Percentiles rank a stretch among this genome's conserved stretches.
phyloP scores from a whole-genome alignment of 306 rosid genomes.

The Fragaria nilgerrensis region DNA sequence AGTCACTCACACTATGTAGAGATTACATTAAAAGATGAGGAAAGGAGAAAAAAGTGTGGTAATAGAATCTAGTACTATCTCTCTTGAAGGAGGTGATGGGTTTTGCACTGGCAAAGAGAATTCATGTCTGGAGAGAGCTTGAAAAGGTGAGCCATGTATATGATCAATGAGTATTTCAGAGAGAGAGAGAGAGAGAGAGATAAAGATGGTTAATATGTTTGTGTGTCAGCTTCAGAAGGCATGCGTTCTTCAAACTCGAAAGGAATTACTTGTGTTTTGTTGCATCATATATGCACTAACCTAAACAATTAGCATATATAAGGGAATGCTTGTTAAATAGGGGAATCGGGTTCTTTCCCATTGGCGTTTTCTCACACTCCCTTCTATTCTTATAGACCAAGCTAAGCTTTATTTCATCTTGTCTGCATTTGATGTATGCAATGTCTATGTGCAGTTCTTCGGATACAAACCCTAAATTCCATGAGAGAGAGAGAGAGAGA shows the following conservation, averaged over 20 bases:
- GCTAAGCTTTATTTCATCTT: constrained; percentile 24
- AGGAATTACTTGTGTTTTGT: constrained; percentile 31
- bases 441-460: background rate
- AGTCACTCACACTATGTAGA: background rate
- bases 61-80: constrained; percentile 71
- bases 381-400: constrained; percentile 27
- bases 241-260: constrained; percentile 57
- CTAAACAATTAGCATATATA: background rate
- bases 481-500: constrained; percentile 5
- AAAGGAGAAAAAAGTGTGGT: constrained; percentile 49
- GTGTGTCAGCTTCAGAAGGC: constrained; percentile 57
- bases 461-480: constrained; percentile 28
- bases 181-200: background rate
- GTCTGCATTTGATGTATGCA: constrained; percentile 4
- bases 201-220: constrained; percentile 7
- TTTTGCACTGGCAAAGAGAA: constrained; percentile 62
- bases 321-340: constrained; percentile 5
- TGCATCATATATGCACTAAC: background rate
- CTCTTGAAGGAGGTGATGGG: constrained; percentile 80
- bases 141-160: constrained; percentile 63
- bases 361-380: constrained; percentile 47
- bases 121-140: constrained; percentile 63
- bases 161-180: background rate
- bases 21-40: constrained; percentile 32
- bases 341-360: constrained; percentile 35